Evolutionary conservation across 352 stramenopile genomes (phyloP), one percentile per base, ranked within the genome.

Genomic region (Globisporangium spiculum): DNA sequence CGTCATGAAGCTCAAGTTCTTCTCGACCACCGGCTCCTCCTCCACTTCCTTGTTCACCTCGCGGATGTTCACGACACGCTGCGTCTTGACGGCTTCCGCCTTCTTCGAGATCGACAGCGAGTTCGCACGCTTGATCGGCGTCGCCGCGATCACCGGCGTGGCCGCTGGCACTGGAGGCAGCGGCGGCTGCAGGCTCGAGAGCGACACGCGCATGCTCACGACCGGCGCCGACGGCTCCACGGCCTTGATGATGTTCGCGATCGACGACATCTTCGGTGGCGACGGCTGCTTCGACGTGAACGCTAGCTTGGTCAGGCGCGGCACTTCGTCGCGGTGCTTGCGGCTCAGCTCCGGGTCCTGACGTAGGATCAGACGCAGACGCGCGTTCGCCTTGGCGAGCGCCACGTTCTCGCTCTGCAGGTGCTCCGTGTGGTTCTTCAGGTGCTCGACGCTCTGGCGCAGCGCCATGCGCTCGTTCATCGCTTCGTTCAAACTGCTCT

Each of bases 271-370:
- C 59, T 81, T 75, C 48, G 80, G 76, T 1, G 81, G 65, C 57
- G 73, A 71, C 54, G 75, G 76, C 72, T 89, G 83, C 79, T 92
- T 95, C 41, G 80, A 82, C 24, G 79, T 79, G 58, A 89, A 80
- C 55, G 84, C 83, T 9, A 94, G 75, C 78, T 96, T 96, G 30
- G 87, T 96, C 20, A 96, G 69, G 8, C 84, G 83, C 22, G 88
- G 86, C 46, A 96, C 88, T 70, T 96, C 88, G 57, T 96, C 88
- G 63, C 88, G 88, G 69, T 93, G 86, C 68, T 90, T 91, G 63
- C 88, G 86, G 59, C 87, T 96, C 30, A 96, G 72, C 67, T 94
- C 86, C 16, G 88, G 86, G 71, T 96, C 88, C 52, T 96, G 88
- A 22, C 88, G 86, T 59, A 96, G 68, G 54, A 96, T 96, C 27